Conservation (phyloP, 2,329 filamentous ascomycete genomes). For the Pestalotiopsis sp. region DNA sequence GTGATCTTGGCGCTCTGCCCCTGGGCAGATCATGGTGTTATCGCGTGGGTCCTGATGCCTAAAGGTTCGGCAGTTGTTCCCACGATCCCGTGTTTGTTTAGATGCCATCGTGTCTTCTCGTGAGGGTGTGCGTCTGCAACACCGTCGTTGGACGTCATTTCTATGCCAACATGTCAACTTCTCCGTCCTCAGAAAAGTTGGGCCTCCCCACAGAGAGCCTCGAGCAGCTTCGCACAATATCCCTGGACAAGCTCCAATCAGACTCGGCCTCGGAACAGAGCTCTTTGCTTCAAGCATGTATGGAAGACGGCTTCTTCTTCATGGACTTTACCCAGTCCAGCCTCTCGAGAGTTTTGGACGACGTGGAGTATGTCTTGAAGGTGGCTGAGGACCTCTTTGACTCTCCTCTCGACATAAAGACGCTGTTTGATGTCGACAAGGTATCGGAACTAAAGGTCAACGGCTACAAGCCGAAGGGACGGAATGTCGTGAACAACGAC, state of each 20-base stretch:
- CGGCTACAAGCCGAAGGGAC: conserved; percentile 11
- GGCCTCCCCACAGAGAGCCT: background rate
- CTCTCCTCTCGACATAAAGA: background rate
- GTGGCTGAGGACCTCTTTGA: background rate
- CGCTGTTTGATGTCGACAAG: conserved; percentile 7
- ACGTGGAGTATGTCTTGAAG: background rate
- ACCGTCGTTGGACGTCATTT: background rate
- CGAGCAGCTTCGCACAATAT: background rate
- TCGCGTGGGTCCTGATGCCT: background rate
- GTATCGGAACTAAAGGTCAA: conserved; percentile 8
- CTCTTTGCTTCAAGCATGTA: background rate
- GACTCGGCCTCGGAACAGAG: background rate
- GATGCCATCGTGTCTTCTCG: background rate
- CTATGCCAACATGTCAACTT: background rate
- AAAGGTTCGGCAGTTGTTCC: background rate
- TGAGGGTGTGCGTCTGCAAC: background rate
- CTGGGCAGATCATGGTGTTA: background rate
- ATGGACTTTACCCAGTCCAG: conserved; percentile 2
- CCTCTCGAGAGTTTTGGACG: background rate
- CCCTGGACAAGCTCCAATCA: background rate
- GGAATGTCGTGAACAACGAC: conserved; percentile 2
- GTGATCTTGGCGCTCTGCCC: background rate
- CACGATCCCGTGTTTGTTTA: background rate
- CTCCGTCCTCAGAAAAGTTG: background rate
- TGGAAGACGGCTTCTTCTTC: conserved; percentile 9